Percentiles rank a stretch among this genome's conserved stretches.
Evolutionary conservation across 2,329 filamentous ascomycete species (phyloP).

Genomic region (Diaporthe eres): DNA sequence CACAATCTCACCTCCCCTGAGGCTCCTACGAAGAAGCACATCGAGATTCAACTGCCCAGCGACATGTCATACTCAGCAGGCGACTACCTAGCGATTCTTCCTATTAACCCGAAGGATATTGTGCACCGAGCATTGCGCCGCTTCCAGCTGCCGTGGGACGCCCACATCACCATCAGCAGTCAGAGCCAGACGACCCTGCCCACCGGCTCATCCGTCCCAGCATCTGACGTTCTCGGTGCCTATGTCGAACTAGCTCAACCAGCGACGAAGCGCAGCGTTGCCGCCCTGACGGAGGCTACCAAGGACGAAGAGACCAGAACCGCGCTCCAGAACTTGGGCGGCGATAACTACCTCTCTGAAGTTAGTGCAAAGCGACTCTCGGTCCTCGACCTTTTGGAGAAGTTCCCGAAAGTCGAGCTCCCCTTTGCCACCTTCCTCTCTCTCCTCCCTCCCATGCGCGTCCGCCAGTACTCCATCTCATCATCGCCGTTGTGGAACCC

Average conservation of each 20-base stretch:
- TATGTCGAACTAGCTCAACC: constrained; percentile 81
- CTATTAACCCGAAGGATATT: constrained; percentile 74
- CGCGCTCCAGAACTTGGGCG: constrained; percentile 55
- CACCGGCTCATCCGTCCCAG: constrained; percentile 69
- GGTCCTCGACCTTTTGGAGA: constrained; percentile 73
- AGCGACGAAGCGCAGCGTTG: constrained; percentile 70
- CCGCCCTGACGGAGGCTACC: constrained; percentile 63
- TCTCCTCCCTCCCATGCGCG: constrained; percentile 74
- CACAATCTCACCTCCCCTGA: constrained; percentile 63
- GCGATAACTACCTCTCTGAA: constrained; percentile 55
- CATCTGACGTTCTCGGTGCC: constrained; percentile 73
- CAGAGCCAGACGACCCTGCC: constrained; percentile 67
- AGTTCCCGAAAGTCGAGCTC: constrained; percentile 65
- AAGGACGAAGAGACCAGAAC: constrained; percentile 58
- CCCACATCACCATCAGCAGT: constrained; percentile 71
- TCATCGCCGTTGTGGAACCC: constrained; percentile 76
- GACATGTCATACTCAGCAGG: constrained; percentile 77
- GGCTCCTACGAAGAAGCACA: constrained; percentile 71
- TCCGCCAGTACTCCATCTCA: constrained; percentile 72
- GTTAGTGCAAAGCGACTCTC: constrained; percentile 65
- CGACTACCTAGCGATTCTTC: constrained; percentile 82
- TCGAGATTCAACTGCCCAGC: constrained; percentile 76
- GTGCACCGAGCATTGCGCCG: constrained; percentile 74
- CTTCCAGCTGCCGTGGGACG: constrained; percentile 79
- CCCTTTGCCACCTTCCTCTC: constrained; percentile 72